Evolutionary conservation across 345 rosid species (phyloP).

Genomic region (Fremontodendron californicum): DNA sequence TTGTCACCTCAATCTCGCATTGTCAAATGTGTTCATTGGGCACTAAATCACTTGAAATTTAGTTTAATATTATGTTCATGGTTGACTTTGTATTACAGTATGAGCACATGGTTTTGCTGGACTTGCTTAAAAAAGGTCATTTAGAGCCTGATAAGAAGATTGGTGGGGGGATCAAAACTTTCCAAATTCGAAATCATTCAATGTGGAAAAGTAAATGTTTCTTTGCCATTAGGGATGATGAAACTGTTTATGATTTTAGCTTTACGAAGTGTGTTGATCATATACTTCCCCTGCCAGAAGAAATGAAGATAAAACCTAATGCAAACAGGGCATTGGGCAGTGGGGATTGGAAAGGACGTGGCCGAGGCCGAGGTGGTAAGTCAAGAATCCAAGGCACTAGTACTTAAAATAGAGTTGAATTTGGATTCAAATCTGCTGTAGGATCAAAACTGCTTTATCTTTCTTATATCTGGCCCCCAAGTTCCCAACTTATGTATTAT

Average conservation of each 20-base stretch:
- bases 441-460: neutral
- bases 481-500: neutral
- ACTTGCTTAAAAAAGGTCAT: slow-evolving; percentile 77
- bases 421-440: neutral
- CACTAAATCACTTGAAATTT: neutral
- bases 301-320: too few species aligned
- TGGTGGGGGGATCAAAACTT: slow-evolving; percentile 61
- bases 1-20: neutral
- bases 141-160: slow-evolving; percentile 75
- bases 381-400: slow-evolving; percentile 22
- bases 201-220: slow-evolving; percentile 73
- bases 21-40: neutral
- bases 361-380: slow-evolving; percentile 46
- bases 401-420: neutral
- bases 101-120: slow-evolving; percentile 67
- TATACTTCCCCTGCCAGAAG: slow-evolving; percentile 92
- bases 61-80: neutral
- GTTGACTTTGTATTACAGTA: slow-evolving; percentile 40
- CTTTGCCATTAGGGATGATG: slow-evolving; percentile 76
- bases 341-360: slow-evolving; percentile 39
- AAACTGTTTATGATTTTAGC: slow-evolving; percentile 79
- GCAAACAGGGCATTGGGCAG: too few species aligned
- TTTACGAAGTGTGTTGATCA: slow-evolving; percentile 94
- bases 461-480: neutral
- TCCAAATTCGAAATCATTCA: slow-evolving; percentile 76